Evolutionary conservation across 176 grass and related monocot species (phyloP), one percentile per base, ranked within the genome.

Genomic region (Bromus sterilis): DNA sequence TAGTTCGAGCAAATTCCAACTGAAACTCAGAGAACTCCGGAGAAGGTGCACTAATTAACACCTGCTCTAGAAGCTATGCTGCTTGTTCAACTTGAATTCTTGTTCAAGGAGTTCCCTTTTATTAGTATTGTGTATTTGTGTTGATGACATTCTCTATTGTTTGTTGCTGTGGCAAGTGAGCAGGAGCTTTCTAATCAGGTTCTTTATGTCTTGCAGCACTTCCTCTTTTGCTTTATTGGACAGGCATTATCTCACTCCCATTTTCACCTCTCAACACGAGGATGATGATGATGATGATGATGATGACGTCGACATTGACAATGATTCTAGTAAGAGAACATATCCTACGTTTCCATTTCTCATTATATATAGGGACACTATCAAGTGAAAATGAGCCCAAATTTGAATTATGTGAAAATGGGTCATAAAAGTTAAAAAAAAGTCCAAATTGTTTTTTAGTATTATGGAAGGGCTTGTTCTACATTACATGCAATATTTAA

Each of bases 161-260:
- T 41, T 62, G 24, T 7, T 14, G 18, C 4, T 68, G 31, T 34
- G 39, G 48, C 42, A 73, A 8, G 24, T 7, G 11, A 79, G 16
- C 55, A 33, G n/a, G 9, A 46, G 8, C 11, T 48, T 49, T 15
- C 37, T 89, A 32, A 36, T 84, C 60, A 61, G 28, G 33, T 71
- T 60, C 37, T 56, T 46, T 75, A 56, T 34, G n/a, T 55, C 14
- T 71, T 77, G 83, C 92, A 97, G 95, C 65, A 94, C 95, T 63
- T 81, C 94, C 1, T 91, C 95, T 82, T 94, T 97, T 66, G 89
- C 83, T 69, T 79, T 91, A 78, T 76, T 97, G 77, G 95, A 97
- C 78, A 91, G 81, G 67, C 89, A 92, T 40, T 97, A 92, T 55
- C 82, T 97, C 64, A 97, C 88, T 75, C 92, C 95, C 63, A 94